Base-by-base conservation (phyloP, 78 protist genomes). In the Emiliania huxleyi region DNA sequence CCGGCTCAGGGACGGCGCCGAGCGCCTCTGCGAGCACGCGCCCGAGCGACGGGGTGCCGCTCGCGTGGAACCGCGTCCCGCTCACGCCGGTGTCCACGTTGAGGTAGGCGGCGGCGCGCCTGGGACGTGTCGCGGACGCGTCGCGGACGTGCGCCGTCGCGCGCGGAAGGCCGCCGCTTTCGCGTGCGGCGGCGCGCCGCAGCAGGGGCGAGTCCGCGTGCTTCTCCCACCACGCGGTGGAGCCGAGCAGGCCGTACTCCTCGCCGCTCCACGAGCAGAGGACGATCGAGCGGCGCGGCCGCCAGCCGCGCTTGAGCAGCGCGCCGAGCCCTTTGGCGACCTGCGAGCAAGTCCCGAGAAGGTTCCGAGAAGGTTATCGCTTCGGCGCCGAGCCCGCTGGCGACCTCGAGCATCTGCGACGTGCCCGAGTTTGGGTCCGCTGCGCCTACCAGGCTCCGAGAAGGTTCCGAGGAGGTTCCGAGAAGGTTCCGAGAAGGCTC, bases 171-270 rank as follows among this genome's bases (percentile, higher is more conserved):
- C n/a, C n/a, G n/a, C n/a, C n/a, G n/a, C n/a, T n/a, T n/a, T n/a
- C n/a, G n/a, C n/a, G n/a, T n/a, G n/a, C n/a, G n/a, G n/a, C n/a
- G n/a, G n/a, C n/a, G n/a, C n/a, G n/a, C n/a, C n/a, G n/a, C n/a
- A n/a, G n/a, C n/a, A n/a, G n/a, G n/a, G n/a, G n/a, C n/a, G n/a
- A n/a, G n/a, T n/a, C 62, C 62, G 62, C 62, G 15, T 52, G 8
- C 62, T 19, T 52, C 88, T 84, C 94, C 11, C 71, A 87, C 22
- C 21, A 92, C 4, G 56, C 81, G 55, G 93, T 69, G 69, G 91
- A 69, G 37, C 96, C 96, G 40, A 95, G 52, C 29, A 95, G 92
- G 37, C 94, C 96, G 46, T 90, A 85, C 93, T 93, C 95, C 26
- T 93, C 95, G 18, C 93, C 95, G n/a, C 55, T 90, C 95, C 95